phyloP scores from a whole-genome alignment of 371 early-diverging fungal genomes.

The Syncephalastrum monosporum region DNA sequence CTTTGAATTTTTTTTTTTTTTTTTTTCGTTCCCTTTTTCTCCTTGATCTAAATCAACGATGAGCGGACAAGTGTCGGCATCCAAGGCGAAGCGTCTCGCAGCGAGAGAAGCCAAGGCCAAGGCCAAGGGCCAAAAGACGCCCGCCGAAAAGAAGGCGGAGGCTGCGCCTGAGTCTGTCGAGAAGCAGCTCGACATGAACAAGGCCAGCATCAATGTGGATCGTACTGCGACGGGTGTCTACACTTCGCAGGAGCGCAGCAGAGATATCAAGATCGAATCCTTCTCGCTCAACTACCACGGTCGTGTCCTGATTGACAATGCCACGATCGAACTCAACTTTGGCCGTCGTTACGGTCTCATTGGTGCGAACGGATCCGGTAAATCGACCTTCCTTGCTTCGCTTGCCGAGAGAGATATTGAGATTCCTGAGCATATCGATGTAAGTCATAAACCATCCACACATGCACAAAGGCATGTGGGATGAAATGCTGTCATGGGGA shows the following conservation, averaged over 20 bases:
- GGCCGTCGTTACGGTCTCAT: constrained; percentile 97
- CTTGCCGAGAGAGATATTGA: constrained; percentile 94
- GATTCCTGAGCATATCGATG: constrained; percentile 96
- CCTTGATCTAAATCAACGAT: constrained; percentile 10
- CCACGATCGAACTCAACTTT: constrained; percentile 96
- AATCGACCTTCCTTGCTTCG: constrained; percentile 95
- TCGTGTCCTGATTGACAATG: constrained; percentile 89
- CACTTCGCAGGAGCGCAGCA: constrained; percentile 86
- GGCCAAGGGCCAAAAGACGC: constrained; percentile 28
- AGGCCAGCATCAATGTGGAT: constrained; percentile 51
- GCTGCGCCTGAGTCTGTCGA: constrained; percentile 39
- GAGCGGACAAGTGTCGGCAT: constrained; percentile 56
- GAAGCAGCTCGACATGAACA: constrained; percentile 21
- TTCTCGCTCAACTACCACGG: constrained; percentile 94
- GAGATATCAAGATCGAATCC: constrained; percentile 96
- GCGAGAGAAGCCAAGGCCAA: constrained; percentile 68
- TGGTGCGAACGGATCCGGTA: constrained; percentile 98
- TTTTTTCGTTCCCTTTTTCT: constrained; percentile 3
- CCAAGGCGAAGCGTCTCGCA: constrained; percentile 82
- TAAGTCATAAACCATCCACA: constrained; percentile 31
- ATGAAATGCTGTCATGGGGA: background rate
- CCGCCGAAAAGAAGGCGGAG: constrained; percentile 24
- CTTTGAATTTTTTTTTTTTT: constrained; percentile 7
- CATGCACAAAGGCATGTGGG: too few relatives aligned
- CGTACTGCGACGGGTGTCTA: constrained; percentile 93